Evolutionary conservation across 768 basidiomycete species (phyloP), one percentile per base, ranked within the genome.

Genomic region (Termitomyces eurrhizus): DNA sequence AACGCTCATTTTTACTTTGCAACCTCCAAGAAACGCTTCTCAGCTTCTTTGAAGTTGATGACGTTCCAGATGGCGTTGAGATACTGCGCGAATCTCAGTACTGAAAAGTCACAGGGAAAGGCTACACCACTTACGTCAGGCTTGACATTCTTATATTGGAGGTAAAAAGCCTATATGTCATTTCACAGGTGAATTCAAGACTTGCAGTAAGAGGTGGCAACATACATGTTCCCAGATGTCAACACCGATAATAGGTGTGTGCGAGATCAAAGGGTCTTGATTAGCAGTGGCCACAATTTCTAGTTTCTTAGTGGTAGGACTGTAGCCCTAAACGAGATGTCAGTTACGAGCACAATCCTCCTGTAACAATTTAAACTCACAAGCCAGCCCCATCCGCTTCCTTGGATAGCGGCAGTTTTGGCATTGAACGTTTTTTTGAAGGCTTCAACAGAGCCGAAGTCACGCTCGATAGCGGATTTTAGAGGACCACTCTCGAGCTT

Each of bases 361-460:
- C 42, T 24, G 13, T 29, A 26, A 29, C 4, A 42, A 33, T 7
- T 7, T 39, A 41, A 39, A 77, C 81, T 62, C 66, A 88, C 93
- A 61, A 99, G 82, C 97, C 97, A 99, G 49, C 95, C 96, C 97
- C 97, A 99, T 2, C 97, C 97, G 66, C 91, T 93, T 32, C 97
- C 97, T 75, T 99, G 97, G 57, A 99, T 90, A 56, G 83, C 94
- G 36, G 90, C 93, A 26, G 96, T 96, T 63, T 82, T 83, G 29
- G 94, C 76, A 75, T 96, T 98, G 74, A 98, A 84, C 63, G 83
- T 80, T 67, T 86, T 88, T 80, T 96, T 95, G 72, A 98, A 87
- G 26, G 75, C 84, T 14, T 95, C 94, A 56, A 98, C 77, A 3
- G 89, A 89, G 13, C 95, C 95, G 70, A 98, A 99, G 67, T 91